Base-by-base conservation (phyloP, 805 yeast species). In the Myxozyma vanderwaltii region DNA sequence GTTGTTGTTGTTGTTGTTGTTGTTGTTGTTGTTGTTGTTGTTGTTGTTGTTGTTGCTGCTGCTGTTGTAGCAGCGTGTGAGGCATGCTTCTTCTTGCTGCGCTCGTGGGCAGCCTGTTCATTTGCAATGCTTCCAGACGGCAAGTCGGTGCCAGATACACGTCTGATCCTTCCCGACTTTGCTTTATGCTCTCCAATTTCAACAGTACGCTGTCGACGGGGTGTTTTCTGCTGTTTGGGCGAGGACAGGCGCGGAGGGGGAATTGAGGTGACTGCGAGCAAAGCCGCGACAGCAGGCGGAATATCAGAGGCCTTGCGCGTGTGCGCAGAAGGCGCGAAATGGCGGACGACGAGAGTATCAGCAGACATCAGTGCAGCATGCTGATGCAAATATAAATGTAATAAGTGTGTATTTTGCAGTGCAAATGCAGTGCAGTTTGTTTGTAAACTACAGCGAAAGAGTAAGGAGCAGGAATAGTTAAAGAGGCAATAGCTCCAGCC, bases 191-290 rank as follows among this genome's bases (percentile, higher is more conserved):
- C n/a, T n/a, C n/a, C n/a, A n/a, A n/a, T n/a, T n/a, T 46, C 52
- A 33, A 19, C 27, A 1, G 44, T 29, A 26, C 33, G 40, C 12
- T 24, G 47, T 2, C 58, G 27, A 24, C 56, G 38, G 21, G 21
- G 48, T 15, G 33, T n/a, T 23, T 41, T 33, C 15, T 39, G 47
- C 15, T 40, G 13, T 12, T 38, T 38, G 13, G 54, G 36, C 23
- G 49, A 24, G 26, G 46, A 12, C 24, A 46, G 2, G 12, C 51
- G 51, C 3, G 60, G 65, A 2, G 53, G 63, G 17, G 65, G 65
- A 36, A 62, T 62, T 40, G 65, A 54, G 49, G 65, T 62, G 56
- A 62, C 65, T 8, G 65, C 65, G 40, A 62, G 61, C n/a, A 62
- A 54, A 17, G 65, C 65, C 8, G 65, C 65, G 50, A 62, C 65